Evolutionary conservation across 768 basidiomycete species (phyloP).

Genomic region (Solioccasus polychromus): DNA sequence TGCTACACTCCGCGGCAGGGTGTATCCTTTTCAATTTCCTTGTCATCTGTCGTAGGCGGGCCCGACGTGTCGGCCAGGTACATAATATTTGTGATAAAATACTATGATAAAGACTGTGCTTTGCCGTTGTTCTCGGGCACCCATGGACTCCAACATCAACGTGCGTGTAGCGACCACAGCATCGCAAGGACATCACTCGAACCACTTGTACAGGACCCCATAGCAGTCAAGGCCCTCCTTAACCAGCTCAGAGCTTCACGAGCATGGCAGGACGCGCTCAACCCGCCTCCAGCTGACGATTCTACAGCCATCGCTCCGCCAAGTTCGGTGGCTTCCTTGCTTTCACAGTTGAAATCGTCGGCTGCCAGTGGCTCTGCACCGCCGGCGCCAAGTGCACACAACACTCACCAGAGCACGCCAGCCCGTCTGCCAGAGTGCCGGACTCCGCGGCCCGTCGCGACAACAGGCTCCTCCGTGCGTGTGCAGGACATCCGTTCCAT

Average conservation of each 20-base stretch:
- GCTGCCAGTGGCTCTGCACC: too few species aligned
- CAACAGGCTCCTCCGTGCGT: slow-evolving; percentile 4
- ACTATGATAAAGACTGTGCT: too few species aligned
- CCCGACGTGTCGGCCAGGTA: too few species aligned
- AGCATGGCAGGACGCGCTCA: slow-evolving; percentile 59
- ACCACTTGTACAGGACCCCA: slow-evolving; percentile 51
- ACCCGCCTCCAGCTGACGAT: not conserved
- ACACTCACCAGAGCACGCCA: not conserved
- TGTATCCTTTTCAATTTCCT: too few species aligned
- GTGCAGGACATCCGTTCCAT: slow-evolving; percentile 42
- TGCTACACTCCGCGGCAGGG: too few species aligned
- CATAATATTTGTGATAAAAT: too few species aligned
- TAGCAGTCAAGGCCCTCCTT: slow-evolving; percentile 65
- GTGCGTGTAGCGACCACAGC: slow-evolving; percentile 36
- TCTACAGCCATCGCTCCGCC: slow-evolving; percentile 22
- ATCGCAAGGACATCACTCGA: not conserved
- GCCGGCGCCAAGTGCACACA: slow-evolving; percentile 9
- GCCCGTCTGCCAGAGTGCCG: slow-evolving; percentile 5
- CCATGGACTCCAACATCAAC: slow-evolving; percentile 57
- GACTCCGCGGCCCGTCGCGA: slow-evolving; percentile 10
- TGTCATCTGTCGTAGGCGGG: too few species aligned
- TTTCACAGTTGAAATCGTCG: slow-evolving; percentile 55
- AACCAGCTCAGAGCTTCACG: slow-evolving; percentile 65
- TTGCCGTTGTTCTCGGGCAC: too few species aligned
- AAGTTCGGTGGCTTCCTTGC: slow-evolving; percentile 53